Evolutionary conservation across 306 rosid species (phyloP), one percentile per base, ranked within the genome.

Genomic region (Ormosia semicastrata): DNA sequence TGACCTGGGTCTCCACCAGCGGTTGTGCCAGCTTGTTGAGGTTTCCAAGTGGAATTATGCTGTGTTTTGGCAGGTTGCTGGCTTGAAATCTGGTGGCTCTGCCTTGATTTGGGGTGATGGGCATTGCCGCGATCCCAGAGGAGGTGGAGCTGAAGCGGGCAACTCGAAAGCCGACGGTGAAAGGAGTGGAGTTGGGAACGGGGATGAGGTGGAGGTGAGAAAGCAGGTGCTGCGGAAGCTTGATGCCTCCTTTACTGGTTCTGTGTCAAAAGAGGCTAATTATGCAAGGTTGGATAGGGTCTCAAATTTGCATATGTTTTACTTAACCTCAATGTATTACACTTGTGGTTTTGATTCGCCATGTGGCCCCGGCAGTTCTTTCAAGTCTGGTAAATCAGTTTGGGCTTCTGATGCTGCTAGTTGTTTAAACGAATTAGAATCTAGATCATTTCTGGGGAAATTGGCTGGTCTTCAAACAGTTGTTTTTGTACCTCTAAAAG

Each of bases 101-200:
- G 89, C 91, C 68, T 82, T 95, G 82, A 77, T 83, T 59, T 93
- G 94, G 94, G 97, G 94, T 0, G 98, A 89, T 72, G 98, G 98
- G 18, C 86, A 88, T 56, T 91, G 89, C n/a, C 56, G 80, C 41
- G 92, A 91, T 73, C 44, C 85, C 3, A 88, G 80, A 59, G 87
- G 69, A 34, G 86, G 57, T 33, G 88, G 56, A 14, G 36, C 41
- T 46, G 84, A 79, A 18, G 89, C 59, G 0, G 66, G 11, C 70
- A 77, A 37, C 37, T 62, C 79, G 15, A 43, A 50, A 71, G 36
- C 17, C 71, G 88, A 80, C 43, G 66, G 24, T 14, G 86, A 58
- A 3, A 56, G 80, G 66, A 85, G 69, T 82, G 91, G 76, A 8
- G 85, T 43, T 47, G 89, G 67, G 81, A 87, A 87, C 65, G 64